These are phyloP conservation scores for Monilinia fructigena DNA, from an alignment of 2,329 filamentous ascomycete genomes.

Conservation along the genomic window DNA sequence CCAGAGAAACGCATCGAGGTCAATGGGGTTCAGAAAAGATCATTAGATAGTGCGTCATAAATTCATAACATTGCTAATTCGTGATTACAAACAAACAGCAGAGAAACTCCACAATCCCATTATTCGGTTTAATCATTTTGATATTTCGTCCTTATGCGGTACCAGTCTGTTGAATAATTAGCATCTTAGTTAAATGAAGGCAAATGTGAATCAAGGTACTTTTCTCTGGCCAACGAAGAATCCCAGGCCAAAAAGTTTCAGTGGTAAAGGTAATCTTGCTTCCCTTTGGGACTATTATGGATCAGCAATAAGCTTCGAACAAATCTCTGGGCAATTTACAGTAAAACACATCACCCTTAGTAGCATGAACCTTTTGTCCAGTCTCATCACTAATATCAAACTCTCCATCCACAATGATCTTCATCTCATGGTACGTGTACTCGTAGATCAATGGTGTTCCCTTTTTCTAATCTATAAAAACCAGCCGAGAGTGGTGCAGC, in stretches of 20 bases:
- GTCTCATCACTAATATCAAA: conserved; percentile 61
- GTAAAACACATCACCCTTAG: conserved; percentile 61
- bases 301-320: conserved; percentile 20
- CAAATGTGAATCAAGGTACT: conserved; percentile 27
- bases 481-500: conserved; percentile 57
- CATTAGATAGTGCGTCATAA: not conserved
- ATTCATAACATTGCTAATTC: conserved; percentile 9
- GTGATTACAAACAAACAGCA: conserved; percentile 9
- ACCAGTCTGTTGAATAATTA: conserved; percentile 8
- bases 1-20: not conserved
- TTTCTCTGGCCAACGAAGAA: conserved; percentile 41
- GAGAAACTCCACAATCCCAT: conserved; percentile 10
- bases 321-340: conserved; percentile 39
- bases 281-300: conserved; percentile 38
- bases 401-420: conserved; percentile 63
- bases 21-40: not conserved
- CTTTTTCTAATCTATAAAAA: conserved; percentile 62
- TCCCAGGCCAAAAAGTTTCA: conserved; percentile 39
- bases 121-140: not conserved
- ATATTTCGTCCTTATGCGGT: conserved; percentile 14
- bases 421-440: conserved; percentile 66
- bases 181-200: not conserved
- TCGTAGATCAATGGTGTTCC: conserved; percentile 62
- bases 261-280: conserved; percentile 41
- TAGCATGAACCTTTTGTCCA: conserved; percentile 55